phyloP scores from a whole-genome alignment of 2,329 filamentous ascomycete species.

The Rhynchosporium graminicola region DNA sequence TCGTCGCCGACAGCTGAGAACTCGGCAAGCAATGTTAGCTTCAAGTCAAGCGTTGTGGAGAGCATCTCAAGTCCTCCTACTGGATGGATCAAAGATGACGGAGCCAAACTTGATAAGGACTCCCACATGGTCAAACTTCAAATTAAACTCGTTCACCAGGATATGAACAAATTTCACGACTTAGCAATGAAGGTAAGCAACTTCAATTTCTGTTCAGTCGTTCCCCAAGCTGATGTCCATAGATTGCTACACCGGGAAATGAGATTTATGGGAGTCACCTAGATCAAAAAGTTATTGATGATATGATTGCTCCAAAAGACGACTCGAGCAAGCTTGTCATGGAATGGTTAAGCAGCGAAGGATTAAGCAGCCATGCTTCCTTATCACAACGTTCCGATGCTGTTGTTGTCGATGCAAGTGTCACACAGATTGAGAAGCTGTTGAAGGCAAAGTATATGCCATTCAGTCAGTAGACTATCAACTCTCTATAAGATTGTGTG shows the following conservation, averaged over 20 bases:
- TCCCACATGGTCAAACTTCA: constrained; percentile 31
- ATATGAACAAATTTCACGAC: constrained; percentile 38
- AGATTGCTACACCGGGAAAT: constrained; percentile 48
- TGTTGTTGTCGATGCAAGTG: constrained; percentile 49
- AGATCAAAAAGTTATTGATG: constrained; percentile 51
- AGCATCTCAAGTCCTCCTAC: constrained; percentile 31
- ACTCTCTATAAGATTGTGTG: constrained; percentile 51
- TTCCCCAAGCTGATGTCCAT: constrained; percentile 8
- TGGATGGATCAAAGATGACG: constrained; percentile 34
- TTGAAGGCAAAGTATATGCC: constrained; percentile 53
- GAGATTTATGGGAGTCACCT: constrained; percentile 57
- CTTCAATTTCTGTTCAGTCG: neutral
- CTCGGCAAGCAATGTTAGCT: constrained; percentile 5
- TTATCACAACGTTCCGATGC: constrained; percentile 55
- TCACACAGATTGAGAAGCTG: constrained; percentile 54
- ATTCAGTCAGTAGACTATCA: constrained; percentile 54
- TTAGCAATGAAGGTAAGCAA: constrained; percentile 36
- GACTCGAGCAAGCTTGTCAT: constrained; percentile 56
- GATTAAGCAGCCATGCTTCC: constrained; percentile 46
- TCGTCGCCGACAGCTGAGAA: constrained; percentile 16
- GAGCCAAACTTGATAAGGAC: constrained; percentile 33
- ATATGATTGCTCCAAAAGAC: constrained; percentile 54
- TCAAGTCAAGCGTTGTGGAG: constrained; percentile 33
- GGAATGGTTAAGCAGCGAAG: constrained; percentile 56
- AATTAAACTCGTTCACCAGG: constrained; percentile 36